Percentiles rank a stretch among this genome's conserved stretches.
Evolutionary conservation across 1,284 basidiomycete species (phyloP).

Genomic region (Ceratobasidium sp.): DNA sequence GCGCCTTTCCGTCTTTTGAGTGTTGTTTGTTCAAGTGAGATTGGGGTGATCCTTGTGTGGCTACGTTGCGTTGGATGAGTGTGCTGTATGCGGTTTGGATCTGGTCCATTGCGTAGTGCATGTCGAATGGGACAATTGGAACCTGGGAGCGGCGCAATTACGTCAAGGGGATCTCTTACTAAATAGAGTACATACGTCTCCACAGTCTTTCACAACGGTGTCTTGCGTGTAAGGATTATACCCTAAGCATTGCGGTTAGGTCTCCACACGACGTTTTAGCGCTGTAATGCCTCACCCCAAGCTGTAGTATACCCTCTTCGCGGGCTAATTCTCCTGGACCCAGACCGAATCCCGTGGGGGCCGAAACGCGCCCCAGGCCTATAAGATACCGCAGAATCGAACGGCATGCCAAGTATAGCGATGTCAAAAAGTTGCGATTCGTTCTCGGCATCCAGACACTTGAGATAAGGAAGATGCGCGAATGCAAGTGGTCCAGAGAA

Average conservation of each 20-base stretch:
- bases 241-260: conserved; percentile 56
- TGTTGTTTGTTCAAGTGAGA: conserved; percentile 57
- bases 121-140: conserved; percentile 74
- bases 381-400: conserved; percentile 76
- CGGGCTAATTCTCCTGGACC: conserved; percentile 69
- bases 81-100: conserved; percentile 79
- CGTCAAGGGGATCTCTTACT: conserved; percentile 25
- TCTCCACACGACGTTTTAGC: neutral
- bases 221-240: conserved; percentile 67
- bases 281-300: conserved; percentile 38
- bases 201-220: conserved; percentile 75
- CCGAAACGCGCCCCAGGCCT: conserved; percentile 81
- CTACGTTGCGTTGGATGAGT: conserved; percentile 63
- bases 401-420: conserved; percentile 79
- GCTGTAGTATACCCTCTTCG: conserved; percentile 39
- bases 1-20: conserved; percentile 62
- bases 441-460: conserved; percentile 65
- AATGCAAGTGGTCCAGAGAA: conserved; percentile 77
- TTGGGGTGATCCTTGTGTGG: conserved; percentile 47
- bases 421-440: conserved; percentile 68
- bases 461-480: conserved; percentile 72
- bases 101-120: conserved; percentile 75
- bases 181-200: conserved; percentile 61
- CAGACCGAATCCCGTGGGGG: conserved; percentile 78
- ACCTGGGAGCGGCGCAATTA: conserved; percentile 68